phyloP scores from a whole-genome alignment of 1,284 basidiomycete genomes.

The Rhodotorula sp. region DNA sequence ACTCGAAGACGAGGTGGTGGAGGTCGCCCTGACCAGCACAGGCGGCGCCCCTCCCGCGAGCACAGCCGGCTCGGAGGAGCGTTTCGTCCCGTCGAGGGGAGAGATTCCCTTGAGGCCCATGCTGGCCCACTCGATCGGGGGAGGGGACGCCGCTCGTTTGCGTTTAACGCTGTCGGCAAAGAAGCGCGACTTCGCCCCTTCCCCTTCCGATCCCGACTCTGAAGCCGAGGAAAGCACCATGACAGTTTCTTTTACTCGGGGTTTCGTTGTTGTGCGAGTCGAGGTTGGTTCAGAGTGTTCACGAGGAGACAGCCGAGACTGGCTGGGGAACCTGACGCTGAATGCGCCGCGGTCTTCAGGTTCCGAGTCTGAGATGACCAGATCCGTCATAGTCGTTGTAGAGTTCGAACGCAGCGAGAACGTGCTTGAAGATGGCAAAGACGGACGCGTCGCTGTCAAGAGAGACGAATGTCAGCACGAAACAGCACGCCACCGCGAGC shows the following conservation, averaged over 20 bases:
- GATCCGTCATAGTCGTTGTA: neutral
- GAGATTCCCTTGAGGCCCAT: no score
- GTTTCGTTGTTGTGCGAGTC: no score
- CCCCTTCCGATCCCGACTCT: neutral
- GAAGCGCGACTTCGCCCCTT: slow-evolving; percentile 2
- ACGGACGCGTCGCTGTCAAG: neutral
- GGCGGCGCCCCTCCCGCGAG: neutral
- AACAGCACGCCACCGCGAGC: no score
- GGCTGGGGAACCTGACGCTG: no score
- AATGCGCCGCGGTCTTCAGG: slow-evolving; percentile 7
- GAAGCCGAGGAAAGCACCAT: slow-evolving; percentile 17
- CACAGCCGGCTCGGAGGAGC: neutral
- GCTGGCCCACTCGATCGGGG: no score
- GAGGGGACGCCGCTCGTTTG: neutral
- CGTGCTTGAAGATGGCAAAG: neutral
- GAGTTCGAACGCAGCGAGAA: neutral
- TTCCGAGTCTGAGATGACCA: slow-evolving; percentile 28
- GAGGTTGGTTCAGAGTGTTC: no score
- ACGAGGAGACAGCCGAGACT: no score
- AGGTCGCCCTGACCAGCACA: neutral
- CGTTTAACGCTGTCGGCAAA: neutral
- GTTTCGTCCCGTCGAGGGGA: neutral
- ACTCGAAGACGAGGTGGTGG: neutral
- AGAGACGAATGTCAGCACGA: no score
- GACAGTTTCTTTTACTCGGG: neutral